A percentile compares a stretch with the other conserved stretches of the same genome.
Conservation (phyloP, 352 stramenopile species). For the Blastocystis sp. region DNA sequence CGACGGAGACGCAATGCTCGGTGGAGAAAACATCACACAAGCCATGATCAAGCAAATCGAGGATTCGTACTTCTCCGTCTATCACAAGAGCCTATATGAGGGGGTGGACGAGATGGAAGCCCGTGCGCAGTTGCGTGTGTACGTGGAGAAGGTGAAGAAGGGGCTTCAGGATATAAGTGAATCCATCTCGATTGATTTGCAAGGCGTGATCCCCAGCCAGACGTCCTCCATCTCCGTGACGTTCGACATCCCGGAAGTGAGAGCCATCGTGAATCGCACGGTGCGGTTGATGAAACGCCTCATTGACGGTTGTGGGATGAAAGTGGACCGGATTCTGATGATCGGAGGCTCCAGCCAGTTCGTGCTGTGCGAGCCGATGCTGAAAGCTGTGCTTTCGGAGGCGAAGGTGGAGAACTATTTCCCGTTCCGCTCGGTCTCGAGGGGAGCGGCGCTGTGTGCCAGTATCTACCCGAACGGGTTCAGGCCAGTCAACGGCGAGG, state of each 20-base stretch:
- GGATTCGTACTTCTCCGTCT: not conserved
- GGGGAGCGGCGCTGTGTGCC: constrained; percentile 5
- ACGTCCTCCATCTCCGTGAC: not conserved
- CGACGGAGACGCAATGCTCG: not conserved
- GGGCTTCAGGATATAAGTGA: not conserved
- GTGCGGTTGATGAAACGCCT: not conserved
- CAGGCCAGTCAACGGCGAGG: not conserved
- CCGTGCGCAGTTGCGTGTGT: not conserved
- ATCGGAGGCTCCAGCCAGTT: constrained; percentile 24
- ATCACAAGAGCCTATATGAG: not conserved
- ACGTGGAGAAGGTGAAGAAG: not conserved
- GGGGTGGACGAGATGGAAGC: not conserved
- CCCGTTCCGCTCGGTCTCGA: constrained; percentile 1
- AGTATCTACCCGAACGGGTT: not conserved
- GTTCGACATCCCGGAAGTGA: not conserved
- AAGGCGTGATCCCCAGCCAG: not conserved
- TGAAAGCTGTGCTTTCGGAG: not conserved
- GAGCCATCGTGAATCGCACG: not conserved
- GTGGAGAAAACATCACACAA: constrained; percentile 51
- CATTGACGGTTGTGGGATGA: not conserved
- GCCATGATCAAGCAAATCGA: not conserved
- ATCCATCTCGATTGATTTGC: not conserved
- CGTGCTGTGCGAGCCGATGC: not conserved
- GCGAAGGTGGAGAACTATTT: not conserved
- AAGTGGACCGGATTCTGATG: constrained; percentile 8